These are phyloP conservation scores for Solanum stenotomum DNA, from an alignment of 257 asterid genomes.

Conservation along the genomic window DNA sequence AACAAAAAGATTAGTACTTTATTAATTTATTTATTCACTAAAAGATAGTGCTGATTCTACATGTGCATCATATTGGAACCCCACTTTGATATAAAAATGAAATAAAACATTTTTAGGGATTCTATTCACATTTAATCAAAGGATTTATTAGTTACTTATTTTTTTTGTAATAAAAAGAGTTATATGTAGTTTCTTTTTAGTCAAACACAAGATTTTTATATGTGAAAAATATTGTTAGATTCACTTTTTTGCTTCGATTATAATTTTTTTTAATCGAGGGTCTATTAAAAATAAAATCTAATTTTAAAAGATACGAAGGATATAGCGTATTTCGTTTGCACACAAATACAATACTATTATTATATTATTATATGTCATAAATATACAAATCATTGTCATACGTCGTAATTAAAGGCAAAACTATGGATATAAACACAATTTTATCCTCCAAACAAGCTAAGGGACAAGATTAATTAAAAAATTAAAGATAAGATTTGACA, in stretches of 20 bases:
- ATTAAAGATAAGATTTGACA: background rate
- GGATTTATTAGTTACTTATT: background rate
- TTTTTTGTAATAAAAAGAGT: background rate
- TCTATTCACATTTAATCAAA: background rate
- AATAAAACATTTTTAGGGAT: background rate
- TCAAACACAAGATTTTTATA: background rate
- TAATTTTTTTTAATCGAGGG: too few relatives aligned
- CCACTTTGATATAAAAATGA: background rate
- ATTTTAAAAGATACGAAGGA: too few relatives aligned
- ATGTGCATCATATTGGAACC: background rate
- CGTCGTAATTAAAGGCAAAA: background rate
- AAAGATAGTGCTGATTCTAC: background rate
- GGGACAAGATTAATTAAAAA: background rate
- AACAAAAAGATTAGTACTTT: background rate
- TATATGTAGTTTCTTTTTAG: background rate
- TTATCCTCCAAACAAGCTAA: background rate
- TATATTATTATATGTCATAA: background rate
- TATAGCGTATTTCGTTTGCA: too few relatives aligned
- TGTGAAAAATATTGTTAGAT: background rate
- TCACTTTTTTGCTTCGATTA: too few relatives aligned
- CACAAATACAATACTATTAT: too few relatives aligned
- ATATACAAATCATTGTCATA: background rate
- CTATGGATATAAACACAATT: background rate
- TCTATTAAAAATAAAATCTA: too few relatives aligned
- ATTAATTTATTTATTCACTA: background rate